These are phyloP conservation scores for Boletus tylopilopsis DNA, from an alignment of 768 basidiomycete genomes.

Conservation along the genomic window DNA sequence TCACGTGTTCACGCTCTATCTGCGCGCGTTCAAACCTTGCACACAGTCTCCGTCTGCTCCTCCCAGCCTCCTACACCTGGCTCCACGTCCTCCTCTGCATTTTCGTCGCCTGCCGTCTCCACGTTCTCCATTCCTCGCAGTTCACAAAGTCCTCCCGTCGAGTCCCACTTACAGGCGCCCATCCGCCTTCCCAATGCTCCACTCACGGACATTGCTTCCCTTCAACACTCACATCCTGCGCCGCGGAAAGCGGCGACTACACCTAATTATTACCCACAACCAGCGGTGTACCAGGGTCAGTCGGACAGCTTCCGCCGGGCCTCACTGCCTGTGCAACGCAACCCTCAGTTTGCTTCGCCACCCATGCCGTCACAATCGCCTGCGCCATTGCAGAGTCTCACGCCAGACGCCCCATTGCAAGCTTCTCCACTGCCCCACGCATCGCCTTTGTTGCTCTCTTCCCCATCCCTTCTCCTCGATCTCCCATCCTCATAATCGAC, in stretches of 20 bases:
- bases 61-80: constrained; percentile 36
- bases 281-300: constrained; percentile 27
- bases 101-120: constrained; percentile 58
- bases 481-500: constrained; percentile 17
- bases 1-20: not conserved
- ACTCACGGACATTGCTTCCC: constrained; percentile 63
- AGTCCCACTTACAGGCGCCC: constrained; percentile 40
- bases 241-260: constrained; percentile 33
- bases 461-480: constrained; percentile 20
- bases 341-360: constrained; percentile 28
- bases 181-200: constrained; percentile 76
- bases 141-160: constrained; percentile 45
- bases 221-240: constrained; percentile 33
- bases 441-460: constrained; percentile 27
- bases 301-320: constrained; percentile 29
- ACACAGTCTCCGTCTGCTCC: constrained; percentile 26
- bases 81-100: constrained; percentile 61
- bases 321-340: constrained; percentile 30
- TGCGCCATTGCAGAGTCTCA: constrained; percentile 24
- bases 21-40: not conserved
- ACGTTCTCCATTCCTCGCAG: constrained; percentile 61
- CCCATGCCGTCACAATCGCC: constrained; percentile 29
- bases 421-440: constrained; percentile 25
- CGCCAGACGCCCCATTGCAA: constrained; percentile 20
- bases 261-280: constrained; percentile 33